Evolutionary conservation across 2,329 filamentous ascomycete genomes (phyloP).

Genomic region (Venturia oleaginea): DNA sequence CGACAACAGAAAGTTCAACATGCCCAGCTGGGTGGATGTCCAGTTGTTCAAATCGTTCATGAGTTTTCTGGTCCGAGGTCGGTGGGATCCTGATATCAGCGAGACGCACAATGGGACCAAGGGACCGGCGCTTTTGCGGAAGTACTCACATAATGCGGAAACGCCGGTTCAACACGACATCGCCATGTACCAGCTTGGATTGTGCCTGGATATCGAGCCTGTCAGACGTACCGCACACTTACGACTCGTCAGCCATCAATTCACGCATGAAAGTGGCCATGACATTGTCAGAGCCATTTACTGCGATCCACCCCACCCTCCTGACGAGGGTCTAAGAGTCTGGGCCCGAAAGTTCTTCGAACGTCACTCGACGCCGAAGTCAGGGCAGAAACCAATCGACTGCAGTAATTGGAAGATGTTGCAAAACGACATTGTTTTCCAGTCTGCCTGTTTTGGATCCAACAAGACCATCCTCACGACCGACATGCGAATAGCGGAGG

Average conservation of each 20-base stretch:
- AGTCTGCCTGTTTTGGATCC: not conserved
- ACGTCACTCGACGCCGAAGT: not conserved
- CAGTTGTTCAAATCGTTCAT: slow-evolving; percentile 4
- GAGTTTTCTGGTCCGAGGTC: not conserved
- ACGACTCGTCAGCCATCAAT: slow-evolving; percentile 4
- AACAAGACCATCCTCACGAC: not conserved
- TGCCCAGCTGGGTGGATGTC: slow-evolving; percentile 6
- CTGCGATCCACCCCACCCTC: not conserved
- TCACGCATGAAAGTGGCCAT: slow-evolving; percentile 4
- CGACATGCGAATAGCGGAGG: not conserved
- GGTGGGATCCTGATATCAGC: not conserved
- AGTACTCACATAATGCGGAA: not conserved
- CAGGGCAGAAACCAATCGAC: not conserved
- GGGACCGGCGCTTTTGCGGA: not conserved
- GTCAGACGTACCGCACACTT: not conserved
- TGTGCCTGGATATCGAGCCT: not conserved
- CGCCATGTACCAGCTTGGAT: not conserved
- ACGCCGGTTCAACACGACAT: slow-evolving; percentile 3
- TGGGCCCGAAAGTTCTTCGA: not conserved
- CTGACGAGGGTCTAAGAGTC: not conserved
- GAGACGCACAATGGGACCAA: not conserved
- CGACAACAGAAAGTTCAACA: not conserved
- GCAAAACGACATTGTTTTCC: not conserved
- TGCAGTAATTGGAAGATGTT: slow-evolving; percentile 1
- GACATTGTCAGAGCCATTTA: slow-evolving; percentile 5